Percentiles rank a stretch among this genome's conserved stretches.
Conservation (phyloP, 495 filamentous ascomycete species). For the Hyaloscypha finlandica region DNA sequence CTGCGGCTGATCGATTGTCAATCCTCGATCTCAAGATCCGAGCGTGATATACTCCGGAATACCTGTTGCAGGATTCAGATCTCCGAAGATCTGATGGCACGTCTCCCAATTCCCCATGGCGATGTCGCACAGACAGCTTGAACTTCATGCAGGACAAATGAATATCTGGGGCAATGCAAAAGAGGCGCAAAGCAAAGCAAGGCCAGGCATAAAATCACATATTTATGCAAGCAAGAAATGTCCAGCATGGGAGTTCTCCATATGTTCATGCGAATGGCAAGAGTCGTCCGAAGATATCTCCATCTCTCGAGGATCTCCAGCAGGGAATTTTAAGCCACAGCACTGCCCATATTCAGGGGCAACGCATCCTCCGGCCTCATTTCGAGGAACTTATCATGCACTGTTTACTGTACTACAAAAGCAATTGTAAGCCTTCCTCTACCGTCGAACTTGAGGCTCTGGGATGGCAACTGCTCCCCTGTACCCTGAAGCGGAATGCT, state of each 20-base stretch:
- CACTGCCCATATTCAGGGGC: neutral
- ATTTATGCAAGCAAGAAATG: too few species aligned
- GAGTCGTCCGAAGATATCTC: neutral
- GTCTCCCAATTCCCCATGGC: neutral
- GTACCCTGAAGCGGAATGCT: too few species aligned
- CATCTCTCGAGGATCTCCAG: neutral
- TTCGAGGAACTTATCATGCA: neutral
- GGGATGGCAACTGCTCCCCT: too few species aligned
- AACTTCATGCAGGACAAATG: neutral
- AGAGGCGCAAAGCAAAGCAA: neutral
- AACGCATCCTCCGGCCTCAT: neutral
- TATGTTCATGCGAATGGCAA: neutral
- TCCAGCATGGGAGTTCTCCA: neutral
- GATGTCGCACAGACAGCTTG: neutral
- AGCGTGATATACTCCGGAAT: neutral
- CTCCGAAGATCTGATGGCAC: neutral
- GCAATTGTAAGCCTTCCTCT: neutral
- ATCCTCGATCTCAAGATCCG: neutral
- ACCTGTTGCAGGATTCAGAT: neutral
- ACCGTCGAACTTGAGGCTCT: too few species aligned
- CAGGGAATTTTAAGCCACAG: neutral
- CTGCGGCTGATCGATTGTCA: neutral
- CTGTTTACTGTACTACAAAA: neutral
- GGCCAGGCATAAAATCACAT: neutral
- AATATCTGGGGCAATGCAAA: neutral